Evolutionary conservation across 2,329 filamentous ascomycete genomes (phyloP), one percentile per base, ranked within the genome.

Genomic region (Cladosporium sp.): DNA sequence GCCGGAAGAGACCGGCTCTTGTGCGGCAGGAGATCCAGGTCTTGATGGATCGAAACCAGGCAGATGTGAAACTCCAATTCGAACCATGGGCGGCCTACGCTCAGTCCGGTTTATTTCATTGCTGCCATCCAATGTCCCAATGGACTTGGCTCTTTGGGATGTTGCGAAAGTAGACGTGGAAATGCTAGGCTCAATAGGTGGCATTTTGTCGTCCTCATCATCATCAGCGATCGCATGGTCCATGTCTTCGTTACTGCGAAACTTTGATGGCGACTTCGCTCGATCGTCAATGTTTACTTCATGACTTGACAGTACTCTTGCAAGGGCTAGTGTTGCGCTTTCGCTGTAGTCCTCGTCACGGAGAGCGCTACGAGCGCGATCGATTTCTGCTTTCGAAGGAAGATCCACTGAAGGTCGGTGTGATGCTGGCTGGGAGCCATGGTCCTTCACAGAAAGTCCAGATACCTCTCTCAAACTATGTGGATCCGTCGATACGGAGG

Each of bases 1-100:
- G 67, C 70, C 72, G 16, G 69, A 67, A 34, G 75, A 76, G 21
- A 60, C 66, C 5, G 68, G 63, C 34, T 76, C 74, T 48, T 67
- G 62, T 32, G 46, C 34, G 7, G 36, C 34, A 34, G 63, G 63
- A 6, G 81, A 83, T 2, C 80, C 81, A 2, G 80, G 74, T 59
- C 80, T 72, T 10, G 81, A 83, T 28, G 78, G 74, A n/a, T 78
- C 76, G 64, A 78, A 82, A 13, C 79, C 80, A 3, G 82, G 81
- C n/a, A 83, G 70, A 69, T 83, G 81, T 25, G 81, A 83, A 54
- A 77, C 74, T 23, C 80, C 80, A 25, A 82, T 76, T 30, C 79
- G 76, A 7, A 79, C 70, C 69, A 82, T 71, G 11, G 79, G 77
- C 13, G 80, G 73, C 53, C 72, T 61, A 63, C 68, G 66, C 26